phyloP scores from a whole-genome alignment of 805 yeast species.

The Wickerhamomyces tratensis region DNA sequence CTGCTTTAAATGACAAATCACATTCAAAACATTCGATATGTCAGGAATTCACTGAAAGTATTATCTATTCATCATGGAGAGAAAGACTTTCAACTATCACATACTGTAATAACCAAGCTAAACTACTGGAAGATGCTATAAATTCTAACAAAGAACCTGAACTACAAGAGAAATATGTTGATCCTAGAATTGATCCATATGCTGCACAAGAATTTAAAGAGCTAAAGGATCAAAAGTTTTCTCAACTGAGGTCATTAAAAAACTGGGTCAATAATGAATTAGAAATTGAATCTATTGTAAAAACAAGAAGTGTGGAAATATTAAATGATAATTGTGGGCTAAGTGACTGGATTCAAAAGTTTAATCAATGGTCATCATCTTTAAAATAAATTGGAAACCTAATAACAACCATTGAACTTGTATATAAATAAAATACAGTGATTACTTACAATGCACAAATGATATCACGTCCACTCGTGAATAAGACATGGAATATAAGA shows the following conservation, averaged over 20 bases:
- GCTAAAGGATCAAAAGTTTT: conserved; percentile 19
- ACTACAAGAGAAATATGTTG: conserved; percentile 13
- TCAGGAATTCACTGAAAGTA: conserved; percentile 21
- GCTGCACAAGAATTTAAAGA: conserved; percentile 29
- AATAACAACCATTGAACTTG: no score
- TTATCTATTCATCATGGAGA: conserved; percentile 39
- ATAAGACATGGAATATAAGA: no score
- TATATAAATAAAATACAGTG: no score
- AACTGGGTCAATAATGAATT: conserved; percentile 31
- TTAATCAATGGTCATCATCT: not conserved
- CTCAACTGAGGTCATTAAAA: conserved; percentile 18
- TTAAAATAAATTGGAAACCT: no score
- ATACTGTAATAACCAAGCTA: conserved; percentile 29
- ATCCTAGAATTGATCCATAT: conserved; percentile 39
- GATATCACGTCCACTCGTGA: no score
- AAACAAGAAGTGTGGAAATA: conserved; percentile 23
- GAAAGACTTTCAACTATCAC: conserved; percentile 28
- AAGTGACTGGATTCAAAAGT: not conserved
- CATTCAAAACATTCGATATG: conserved; percentile 20
- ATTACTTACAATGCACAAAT: no score
- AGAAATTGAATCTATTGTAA: conserved; percentile 30
- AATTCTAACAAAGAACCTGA: conserved; percentile 14
- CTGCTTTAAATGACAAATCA: conserved; percentile 19
- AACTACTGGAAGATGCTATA: conserved; percentile 20
- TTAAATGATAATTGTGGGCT: conserved; percentile 26